Conservation (phyloP, 495 filamentous ascomycete species). For the Trypethelium eluteriae region DNA sequence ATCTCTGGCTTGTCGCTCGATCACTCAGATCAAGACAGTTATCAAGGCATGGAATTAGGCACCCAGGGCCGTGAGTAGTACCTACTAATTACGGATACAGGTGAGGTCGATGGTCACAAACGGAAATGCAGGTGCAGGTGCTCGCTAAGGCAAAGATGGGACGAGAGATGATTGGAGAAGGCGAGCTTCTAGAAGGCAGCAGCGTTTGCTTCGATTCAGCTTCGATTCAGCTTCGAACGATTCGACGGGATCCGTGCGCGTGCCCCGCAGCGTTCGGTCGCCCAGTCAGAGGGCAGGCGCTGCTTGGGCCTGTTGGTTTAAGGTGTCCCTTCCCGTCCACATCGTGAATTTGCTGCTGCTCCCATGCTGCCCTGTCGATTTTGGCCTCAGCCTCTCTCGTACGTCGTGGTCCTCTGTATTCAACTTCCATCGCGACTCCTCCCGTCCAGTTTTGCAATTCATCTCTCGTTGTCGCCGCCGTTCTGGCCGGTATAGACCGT, state of each 20-base stretch:
- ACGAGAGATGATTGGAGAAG: background rate
- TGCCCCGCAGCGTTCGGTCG: background rate
- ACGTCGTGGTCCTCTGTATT: background rate
- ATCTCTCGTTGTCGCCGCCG: background rate
- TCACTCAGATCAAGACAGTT: no score
- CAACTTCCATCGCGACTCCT: background rate
- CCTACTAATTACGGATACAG: no score
- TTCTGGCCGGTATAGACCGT: background rate
- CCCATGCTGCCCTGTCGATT: background rate
- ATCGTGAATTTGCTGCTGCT: background rate
- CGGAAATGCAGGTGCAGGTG: background rate
- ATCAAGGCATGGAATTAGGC: no score
- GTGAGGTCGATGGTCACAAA: background rate
- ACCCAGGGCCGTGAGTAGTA: background rate
- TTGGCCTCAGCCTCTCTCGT: background rate
- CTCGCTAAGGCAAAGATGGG: background rate
- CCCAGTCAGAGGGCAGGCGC: background rate
- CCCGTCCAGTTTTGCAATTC: background rate
- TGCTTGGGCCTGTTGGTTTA: background rate
- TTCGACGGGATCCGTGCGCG: background rate
- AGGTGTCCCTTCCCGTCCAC: conserved; percentile 1
- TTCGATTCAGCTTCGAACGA: background rate
- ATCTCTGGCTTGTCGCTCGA: no score
- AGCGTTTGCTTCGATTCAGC: no score
- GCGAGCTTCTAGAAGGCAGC: conserved; percentile 4